Percentiles rank a stretch among this genome's conserved stretches.
phyloP scores from a whole-genome alignment of 2,329 filamentous ascomycete genomes.

The Orbilia quercus region DNA sequence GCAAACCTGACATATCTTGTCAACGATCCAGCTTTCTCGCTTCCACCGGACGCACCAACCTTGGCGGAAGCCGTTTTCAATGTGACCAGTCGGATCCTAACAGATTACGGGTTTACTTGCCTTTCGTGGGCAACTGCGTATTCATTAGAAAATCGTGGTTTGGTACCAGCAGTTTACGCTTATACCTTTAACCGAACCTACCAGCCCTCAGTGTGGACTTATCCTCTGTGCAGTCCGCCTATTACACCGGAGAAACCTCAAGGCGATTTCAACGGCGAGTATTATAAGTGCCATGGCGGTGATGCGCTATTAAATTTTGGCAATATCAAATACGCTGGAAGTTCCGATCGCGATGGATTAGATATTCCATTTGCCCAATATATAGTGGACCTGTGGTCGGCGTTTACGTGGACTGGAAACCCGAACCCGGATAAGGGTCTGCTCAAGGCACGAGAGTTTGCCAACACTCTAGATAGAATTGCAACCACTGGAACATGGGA shows the following conservation, averaged over 20 bases:
- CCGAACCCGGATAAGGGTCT: slow-evolving; percentile 61
- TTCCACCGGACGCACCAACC: slow-evolving; percentile 34
- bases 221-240: slow-evolving; percentile 61
- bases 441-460: slow-evolving; percentile 61
- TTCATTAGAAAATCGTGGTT: slow-evolving; percentile 60
- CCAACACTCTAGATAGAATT: slow-evolving; percentile 60
- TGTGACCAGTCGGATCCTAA: slow-evolving; percentile 61
- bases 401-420: slow-evolving; percentile 62
- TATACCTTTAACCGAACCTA: slow-evolving; percentile 65
- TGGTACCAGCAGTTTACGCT: slow-evolving; percentile 62
- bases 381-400: slow-evolving; percentile 62
- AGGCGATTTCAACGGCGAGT: slow-evolving; percentile 63
- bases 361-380: slow-evolving; percentile 63
- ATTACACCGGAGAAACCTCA: slow-evolving; percentile 60
- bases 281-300: slow-evolving; percentile 65
- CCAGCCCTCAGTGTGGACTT: slow-evolving; percentile 61
- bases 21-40: slow-evolving; percentile 46
- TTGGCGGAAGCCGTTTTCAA: slow-evolving; percentile 61
- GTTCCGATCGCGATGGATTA: slow-evolving; percentile 61
- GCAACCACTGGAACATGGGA: slow-evolving; percentile 61
- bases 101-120: slow-evolving; percentile 62
- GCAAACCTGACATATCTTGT: slow-evolving; percentile 57
- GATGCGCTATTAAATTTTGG: slow-evolving; percentile 64
- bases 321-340: slow-evolving; percentile 61
- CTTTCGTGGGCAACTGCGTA: slow-evolving; percentile 62